Percentiles rank a stretch among this genome's conserved stretches.
These are phyloP conservation scores for Diaporthe caulivora DNA, from an alignment of 2,329 filamentous ascomycete species.

Conservation along the genomic window DNA sequence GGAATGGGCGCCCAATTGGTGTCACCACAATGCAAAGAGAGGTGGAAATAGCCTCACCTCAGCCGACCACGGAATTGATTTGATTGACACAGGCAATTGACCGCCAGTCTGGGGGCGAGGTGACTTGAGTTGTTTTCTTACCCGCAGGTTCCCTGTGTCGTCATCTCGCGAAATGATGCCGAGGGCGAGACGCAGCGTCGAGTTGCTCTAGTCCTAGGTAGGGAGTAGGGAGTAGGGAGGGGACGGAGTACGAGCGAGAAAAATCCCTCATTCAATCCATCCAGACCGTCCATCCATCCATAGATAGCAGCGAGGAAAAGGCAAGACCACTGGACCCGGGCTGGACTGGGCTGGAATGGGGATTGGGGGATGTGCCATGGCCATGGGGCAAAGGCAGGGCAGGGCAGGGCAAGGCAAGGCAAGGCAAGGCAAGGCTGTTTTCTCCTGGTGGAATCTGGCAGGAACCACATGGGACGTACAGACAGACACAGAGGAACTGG, in stretches of 20 bases:
- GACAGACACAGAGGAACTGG: not conserved
- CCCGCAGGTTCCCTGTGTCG: slow-evolving; percentile 33
- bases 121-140: slow-evolving; percentile 15
- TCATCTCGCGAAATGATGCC: slow-evolving; percentile 39
- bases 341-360: slow-evolving; percentile 22
- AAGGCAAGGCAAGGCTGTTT: too few relatives aligned
- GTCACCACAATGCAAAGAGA: slow-evolving; percentile 26
- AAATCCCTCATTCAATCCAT: slow-evolving; percentile 34
- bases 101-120: slow-evolving; percentile 31
- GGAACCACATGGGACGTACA: too few relatives aligned
- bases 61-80: not conserved
- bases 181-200: slow-evolving; percentile 34
- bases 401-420: too few relatives aligned
- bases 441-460: too few relatives aligned
- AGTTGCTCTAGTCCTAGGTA: not conserved
- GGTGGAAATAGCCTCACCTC: slow-evolving; percentile 34
- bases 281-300: not conserved
- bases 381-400: too few relatives aligned
- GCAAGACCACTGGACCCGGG: slow-evolving; percentile 2
- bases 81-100: slow-evolving; percentile 26
- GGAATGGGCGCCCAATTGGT: slow-evolving; percentile 32
- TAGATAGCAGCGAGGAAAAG: not conserved
- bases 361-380: slow-evolving; percentile 14
- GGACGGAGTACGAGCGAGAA: slow-evolving; percentile 23
- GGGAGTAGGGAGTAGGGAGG: not conserved